A percentile compares a stretch with the other conserved stretches of the same genome.
phyloP scores from a whole-genome alignment of 441 rosid species.

The Hypseocharis bilobata region DNA sequence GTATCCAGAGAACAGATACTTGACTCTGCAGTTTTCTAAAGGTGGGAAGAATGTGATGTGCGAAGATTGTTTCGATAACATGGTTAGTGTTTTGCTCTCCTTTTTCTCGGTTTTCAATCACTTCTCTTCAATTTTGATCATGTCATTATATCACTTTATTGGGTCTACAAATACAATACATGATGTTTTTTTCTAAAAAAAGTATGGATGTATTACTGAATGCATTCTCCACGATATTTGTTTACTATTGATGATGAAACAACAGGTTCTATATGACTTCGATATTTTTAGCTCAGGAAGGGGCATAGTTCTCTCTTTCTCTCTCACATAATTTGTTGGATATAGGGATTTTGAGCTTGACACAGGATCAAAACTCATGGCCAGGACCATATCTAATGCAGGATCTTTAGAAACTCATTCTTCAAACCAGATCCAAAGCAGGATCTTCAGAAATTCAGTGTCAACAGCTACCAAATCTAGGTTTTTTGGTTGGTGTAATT shows the following conservation, averaged over 20 bases:
- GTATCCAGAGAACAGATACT: constrained; percentile 62
- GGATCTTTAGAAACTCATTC: background rate
- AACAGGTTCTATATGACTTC: too few species aligned
- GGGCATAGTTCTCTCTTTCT: background rate
- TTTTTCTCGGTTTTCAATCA: background rate
- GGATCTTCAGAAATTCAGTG: background rate
- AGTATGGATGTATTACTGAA: too few species aligned
- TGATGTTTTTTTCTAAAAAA: too few species aligned
- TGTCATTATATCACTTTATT: background rate
- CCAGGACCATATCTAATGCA: background rate
- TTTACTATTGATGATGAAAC: too few species aligned
- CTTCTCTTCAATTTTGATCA: background rate
- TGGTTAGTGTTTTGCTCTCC: constrained; percentile 41
- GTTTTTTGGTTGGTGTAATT: background rate
- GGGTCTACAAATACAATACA: too few species aligned
- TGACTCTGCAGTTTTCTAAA: constrained; percentile 70
- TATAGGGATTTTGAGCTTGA: background rate
- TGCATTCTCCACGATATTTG: too few species aligned
- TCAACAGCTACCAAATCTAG: background rate
- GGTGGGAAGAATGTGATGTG: constrained; percentile 79
- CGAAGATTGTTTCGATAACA: constrained; percentile 74
- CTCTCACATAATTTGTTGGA: too few species aligned
- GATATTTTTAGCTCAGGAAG: too few species aligned
- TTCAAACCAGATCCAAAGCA: background rate
- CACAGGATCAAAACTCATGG: background rate